Conservation (phyloP, 805 yeast genomes). For the Hanseniaspora osmophila region DNA sequence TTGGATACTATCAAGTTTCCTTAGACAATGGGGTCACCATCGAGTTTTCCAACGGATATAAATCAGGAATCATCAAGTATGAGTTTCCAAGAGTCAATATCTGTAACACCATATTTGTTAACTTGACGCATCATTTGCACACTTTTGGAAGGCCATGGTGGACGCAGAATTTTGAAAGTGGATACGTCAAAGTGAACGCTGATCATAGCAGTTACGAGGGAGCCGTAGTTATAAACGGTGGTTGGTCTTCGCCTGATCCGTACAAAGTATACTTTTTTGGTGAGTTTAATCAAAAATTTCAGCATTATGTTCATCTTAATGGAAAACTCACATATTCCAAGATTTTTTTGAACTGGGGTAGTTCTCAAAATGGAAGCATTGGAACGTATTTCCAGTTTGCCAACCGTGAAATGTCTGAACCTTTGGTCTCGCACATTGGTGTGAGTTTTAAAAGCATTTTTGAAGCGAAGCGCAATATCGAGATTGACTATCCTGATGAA, state of each 20-base stretch:
- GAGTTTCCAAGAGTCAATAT: conserved; percentile 9
- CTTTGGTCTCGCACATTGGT: conserved; percentile 6
- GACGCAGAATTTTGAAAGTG: conserved; percentile 22
- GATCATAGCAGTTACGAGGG: conserved; percentile 16
- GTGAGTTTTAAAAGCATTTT: conserved; percentile 10
- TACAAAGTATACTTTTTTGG: conserved; percentile 23
- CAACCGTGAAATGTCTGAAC: conserved; percentile 2
- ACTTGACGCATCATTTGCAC: conserved; percentile 20
- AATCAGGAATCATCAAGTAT: conserved; percentile 20
- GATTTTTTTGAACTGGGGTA: conserved; percentile 3
- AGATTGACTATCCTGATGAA: neutral
- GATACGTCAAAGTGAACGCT: conserved; percentile 11
- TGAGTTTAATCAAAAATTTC: conserved; percentile 15
- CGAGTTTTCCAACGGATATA: conserved; percentile 19
- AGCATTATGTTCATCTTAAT: conserved; percentile 8
- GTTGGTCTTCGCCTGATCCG: conserved; percentile 21
- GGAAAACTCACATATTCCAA: conserved; percentile 1
- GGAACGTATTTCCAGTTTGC: conserved; percentile 19
- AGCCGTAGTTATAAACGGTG: conserved; percentile 17
- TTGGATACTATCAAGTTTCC: conserved; percentile 18
- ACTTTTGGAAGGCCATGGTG: conserved; percentile 21
- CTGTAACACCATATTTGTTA: conserved; percentile 14
- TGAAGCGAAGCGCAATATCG: conserved; percentile 8
- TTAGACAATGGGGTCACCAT: conserved; percentile 14
- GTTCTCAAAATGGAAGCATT: conserved; percentile 10